These are phyloP conservation scores for Berberis thunbergii DNA, from an alignment of 164 flowering plant species.

Conservation along the genomic window DNA sequence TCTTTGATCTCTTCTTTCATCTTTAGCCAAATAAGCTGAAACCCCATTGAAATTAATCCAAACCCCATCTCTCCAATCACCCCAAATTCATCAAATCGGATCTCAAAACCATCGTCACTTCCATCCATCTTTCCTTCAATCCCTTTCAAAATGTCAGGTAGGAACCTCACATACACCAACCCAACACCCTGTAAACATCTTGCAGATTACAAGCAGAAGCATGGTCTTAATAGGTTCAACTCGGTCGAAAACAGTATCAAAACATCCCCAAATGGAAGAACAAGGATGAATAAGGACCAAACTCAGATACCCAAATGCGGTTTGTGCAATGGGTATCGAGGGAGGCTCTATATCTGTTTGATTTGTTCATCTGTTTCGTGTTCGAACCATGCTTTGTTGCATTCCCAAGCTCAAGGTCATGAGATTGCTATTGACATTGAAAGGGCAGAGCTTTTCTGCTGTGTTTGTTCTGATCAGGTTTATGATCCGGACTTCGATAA, in stretches of 20 bases:
- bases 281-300: conserved; percentile 22
- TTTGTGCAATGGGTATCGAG: conserved; percentile 40
- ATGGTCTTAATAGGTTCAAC: conserved; percentile 45
- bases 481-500: conserved; percentile 82
- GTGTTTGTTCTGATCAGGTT: conserved; percentile 68
- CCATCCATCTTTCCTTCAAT: conserved; percentile 2
- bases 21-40: too few species aligned
- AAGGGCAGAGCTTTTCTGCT: conserved; percentile 76
- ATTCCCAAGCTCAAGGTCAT: conserved; percentile 44
- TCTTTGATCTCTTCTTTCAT: too few species aligned
- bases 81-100: background rate
- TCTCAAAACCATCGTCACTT: background rate
- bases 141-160: conserved; percentile 26
- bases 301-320: conserved; percentile 51
- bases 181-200: conserved; percentile 75
- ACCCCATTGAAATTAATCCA: too few species aligned
- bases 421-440: conserved; percentile 56
- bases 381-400: conserved; percentile 48
- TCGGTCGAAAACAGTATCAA: conserved; percentile 41
- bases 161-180: conserved; percentile 28
- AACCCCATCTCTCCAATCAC: too few species aligned
- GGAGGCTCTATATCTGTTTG: conserved; percentile 62
- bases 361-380: conserved; percentile 65
- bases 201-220: conserved; percentile 50
- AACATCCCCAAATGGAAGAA: conserved; percentile 40